A percentile compares a stretch with the other conserved stretches of the same genome.
These are phyloP conservation scores for Rhododendron simsii DNA, from an alignment of 148 eudicot genomes.

Conservation along the genomic window DNA sequence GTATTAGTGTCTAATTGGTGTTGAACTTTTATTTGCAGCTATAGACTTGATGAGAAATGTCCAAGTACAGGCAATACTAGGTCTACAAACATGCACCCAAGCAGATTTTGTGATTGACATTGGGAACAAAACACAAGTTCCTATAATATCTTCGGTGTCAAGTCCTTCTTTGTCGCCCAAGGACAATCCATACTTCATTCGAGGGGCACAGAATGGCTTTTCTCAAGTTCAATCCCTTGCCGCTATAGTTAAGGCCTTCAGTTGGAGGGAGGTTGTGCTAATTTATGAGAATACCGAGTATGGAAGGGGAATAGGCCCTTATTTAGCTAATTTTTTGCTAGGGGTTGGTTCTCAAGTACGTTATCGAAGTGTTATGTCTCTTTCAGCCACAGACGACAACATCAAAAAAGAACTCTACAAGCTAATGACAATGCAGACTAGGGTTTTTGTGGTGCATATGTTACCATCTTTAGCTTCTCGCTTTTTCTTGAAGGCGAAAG, in stretches of 20 bases:
- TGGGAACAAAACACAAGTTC: slow-evolving; percentile 44
- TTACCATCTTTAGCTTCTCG: slow-evolving; percentile 34
- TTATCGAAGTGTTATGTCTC: neutral
- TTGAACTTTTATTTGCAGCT: slow-evolving; percentile 26
- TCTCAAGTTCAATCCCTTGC: slow-evolving; percentile 47
- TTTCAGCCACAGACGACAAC: slow-evolving; percentile 34
- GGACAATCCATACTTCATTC: slow-evolving; percentile 50
- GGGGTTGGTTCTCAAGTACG: neutral
- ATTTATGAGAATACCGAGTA: slow-evolving; percentile 42
- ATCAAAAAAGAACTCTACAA: slow-evolving; percentile 43
- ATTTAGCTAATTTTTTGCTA: slow-evolving; percentile 20
- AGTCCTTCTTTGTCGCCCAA: slow-evolving; percentile 48
- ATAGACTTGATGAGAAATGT: slow-evolving; percentile 17
- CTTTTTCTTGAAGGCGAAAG: slow-evolving; percentile 37
- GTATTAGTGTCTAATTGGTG: neutral
- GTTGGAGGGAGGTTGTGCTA: slow-evolving; percentile 62
- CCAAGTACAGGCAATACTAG: slow-evolving; percentile 17
- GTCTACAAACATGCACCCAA: slow-evolving; percentile 49
- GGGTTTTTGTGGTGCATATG: slow-evolving; percentile 75
- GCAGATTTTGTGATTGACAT: slow-evolving; percentile 51
- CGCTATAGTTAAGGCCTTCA: slow-evolving; percentile 44
- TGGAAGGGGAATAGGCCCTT: slow-evolving; percentile 52
- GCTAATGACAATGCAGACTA: slow-evolving; percentile 48
- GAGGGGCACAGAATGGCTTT: slow-evolving; percentile 37
- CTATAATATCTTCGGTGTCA: slow-evolving; percentile 51